Conservation (phyloP, 164 flowering plant genomes). For the Stephania cephalantha region DNA sequence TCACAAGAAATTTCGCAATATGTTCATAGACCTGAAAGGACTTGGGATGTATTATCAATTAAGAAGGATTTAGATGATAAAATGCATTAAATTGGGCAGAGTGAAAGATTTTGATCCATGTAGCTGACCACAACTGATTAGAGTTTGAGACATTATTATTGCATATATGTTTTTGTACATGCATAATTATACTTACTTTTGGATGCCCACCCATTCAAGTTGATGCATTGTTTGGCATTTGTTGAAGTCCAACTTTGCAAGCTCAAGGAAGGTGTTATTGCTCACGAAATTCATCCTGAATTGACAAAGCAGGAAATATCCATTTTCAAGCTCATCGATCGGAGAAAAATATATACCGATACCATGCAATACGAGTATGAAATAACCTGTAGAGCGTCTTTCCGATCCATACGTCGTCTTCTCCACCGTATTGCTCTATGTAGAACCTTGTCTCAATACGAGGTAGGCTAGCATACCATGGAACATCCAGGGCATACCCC, state of each 20-base stretch:
- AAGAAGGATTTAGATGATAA: too few relatives aligned
- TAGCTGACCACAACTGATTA: too few relatives aligned
- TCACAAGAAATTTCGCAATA: too few relatives aligned
- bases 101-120: too few relatives aligned
- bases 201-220: conserved; percentile 50
- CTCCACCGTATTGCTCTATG: conserved; percentile 76
- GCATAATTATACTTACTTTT: conserved; percentile 36
- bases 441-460: conserved; percentile 62
- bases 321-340: not conserved
- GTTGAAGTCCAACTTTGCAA: conserved; percentile 78
- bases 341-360: too few relatives aligned
- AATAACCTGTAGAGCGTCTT: conserved; percentile 76
- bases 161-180: too few relatives aligned
- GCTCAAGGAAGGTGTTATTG: conserved; percentile 62
- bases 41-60: too few relatives aligned
- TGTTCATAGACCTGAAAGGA: too few relatives aligned
- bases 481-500: conserved; percentile 43
- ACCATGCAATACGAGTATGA: too few relatives aligned
- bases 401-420: conserved; percentile 79
- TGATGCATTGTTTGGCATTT: conserved; percentile 58
- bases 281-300: conserved; percentile 74
- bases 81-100: too few relatives aligned
- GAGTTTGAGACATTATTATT: too few relatives aligned
- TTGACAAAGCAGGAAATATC: not conserved
- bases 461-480: conserved; percentile 70